phyloP scores from a whole-genome alignment of 1,139 yeast species.

The Taphrina wiesneri region DNA sequence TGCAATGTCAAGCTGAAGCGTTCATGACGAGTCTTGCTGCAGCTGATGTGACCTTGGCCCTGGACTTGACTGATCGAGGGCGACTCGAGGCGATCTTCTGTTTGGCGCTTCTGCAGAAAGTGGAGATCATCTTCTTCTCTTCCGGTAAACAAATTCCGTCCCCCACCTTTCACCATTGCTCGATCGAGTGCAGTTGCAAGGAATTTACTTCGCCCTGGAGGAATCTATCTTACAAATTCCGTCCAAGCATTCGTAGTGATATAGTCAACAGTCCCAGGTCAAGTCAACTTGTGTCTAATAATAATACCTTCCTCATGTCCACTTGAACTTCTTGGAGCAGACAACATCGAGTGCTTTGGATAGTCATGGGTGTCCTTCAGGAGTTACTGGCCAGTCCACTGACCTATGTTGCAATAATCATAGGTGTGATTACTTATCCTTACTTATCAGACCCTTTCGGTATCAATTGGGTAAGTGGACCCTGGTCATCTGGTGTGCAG shows the following conservation, averaged over 20 bases:
- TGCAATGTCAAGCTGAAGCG: no score
- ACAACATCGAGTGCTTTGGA: neutral
- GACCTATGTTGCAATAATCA: neutral
- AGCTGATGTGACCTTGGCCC: no score
- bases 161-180: neutral
- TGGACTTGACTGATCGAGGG: no score
- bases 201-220: neutral
- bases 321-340: no score
- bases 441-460: conserved; percentile 7
- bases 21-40: no score
- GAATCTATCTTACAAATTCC: neutral
- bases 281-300: no score
- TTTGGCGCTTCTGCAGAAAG: no score
- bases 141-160: neutral
- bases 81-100: no score
- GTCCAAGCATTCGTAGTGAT: no score
- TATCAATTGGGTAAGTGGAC: conserved; percentile 19
- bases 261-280: no score
- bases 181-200: no score
- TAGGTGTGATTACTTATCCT: neutral
- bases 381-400: conserved; percentile 2
- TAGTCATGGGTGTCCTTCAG: neutral
- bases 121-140: neutral
- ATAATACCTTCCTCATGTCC: no score
- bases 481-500: neutral